Base-by-base conservation (phyloP, 1,284 basidiomycete species). In the Erythrobasidium hasegawianum region DNA sequence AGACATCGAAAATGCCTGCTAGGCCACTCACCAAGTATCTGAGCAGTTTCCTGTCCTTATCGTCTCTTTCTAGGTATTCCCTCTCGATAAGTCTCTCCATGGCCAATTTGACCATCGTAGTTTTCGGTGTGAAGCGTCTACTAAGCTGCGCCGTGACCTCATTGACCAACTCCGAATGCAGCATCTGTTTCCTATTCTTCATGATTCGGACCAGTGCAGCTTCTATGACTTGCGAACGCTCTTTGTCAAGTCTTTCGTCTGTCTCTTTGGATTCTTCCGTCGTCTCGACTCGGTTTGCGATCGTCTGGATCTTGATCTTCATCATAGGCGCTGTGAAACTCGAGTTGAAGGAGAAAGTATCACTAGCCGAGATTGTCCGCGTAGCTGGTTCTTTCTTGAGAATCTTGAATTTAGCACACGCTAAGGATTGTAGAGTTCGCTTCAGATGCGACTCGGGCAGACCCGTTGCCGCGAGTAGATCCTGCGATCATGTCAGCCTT, bases 161-260 rank as follows among this genome's bases (percentile, higher is more conserved):
- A 72, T 88, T 88, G 64, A 97, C 83, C 16, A 99, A 83, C 68
- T 95, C 92, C 69, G 87, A 90, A 76, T 97, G 93, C 5, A 81
- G 79, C 84, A 97, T 86, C 64, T 84, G 84, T 77, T 97, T 97
- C 68, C 94, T 81, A 75, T 92, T 87, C 80, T 99, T 98, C 96
- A 99, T 98, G 41, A 97, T 87, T 43, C 96, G 86, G 24, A 98
- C 96, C 69, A 98, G 89, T 75, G 91, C 97, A 1, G 94, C 94
- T 91, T 96, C 95, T 49, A 87, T 90, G 76, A 95, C 88, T 76
- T 91, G 87, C 72, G 83, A 86, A 50, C 96, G 81, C 78, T 97
- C 94, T 77, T 97, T 95, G 55, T 96, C 94, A 22, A 99, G 86
- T 69, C 89, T 86, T 72, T 87, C 88, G 69, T 85, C 84, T 13